A percentile compares a stretch with the other conserved stretches of the same genome.
Conservation (phyloP, 2,329 filamentous ascomycete genomes). For the Pseudopithomyces chartarum region DNA sequence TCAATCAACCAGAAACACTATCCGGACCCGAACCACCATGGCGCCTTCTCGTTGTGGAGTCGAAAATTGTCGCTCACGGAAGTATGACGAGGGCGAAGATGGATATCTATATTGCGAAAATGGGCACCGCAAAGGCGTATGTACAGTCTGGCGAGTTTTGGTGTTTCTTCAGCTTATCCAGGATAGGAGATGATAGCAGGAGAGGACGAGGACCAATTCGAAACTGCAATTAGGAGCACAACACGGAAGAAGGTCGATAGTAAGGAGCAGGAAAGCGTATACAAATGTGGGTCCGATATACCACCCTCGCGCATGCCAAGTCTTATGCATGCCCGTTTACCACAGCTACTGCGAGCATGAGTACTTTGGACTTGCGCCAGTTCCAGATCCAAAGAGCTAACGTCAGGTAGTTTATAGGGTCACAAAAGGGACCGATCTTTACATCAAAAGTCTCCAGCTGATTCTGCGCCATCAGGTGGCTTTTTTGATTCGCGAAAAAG, state of each 20-base stretch:
- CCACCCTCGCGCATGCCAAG: background rate
- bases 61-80: slow-evolving; percentile 73
- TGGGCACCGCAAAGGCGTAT: slow-evolving; percentile 78
- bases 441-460: slow-evolving; percentile 82
- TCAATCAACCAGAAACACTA: slow-evolving; percentile 14
- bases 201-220: slow-evolving; percentile 72
- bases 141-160: slow-evolving; percentile 9
- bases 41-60: slow-evolving; percentile 53
- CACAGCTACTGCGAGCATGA: too few species aligned
- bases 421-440: slow-evolving; percentile 73
- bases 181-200: slow-evolving; percentile 34
- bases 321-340: background rate
- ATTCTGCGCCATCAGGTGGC: slow-evolving; percentile 80
- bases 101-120: slow-evolving; percentile 79
- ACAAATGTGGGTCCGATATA: slow-evolving; percentile 46
- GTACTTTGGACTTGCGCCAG: too few species aligned
- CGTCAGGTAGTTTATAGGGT: slow-evolving; percentile 62
- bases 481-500: slow-evolving; percentile 71
- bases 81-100: slow-evolving; percentile 69
- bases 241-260: slow-evolving; percentile 59
- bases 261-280: slow-evolving; percentile 55
- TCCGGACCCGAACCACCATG: background rate
- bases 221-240: slow-evolving; percentile 61
- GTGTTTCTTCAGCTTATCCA: background rate
- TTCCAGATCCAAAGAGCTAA: slow-evolving; percentile 24